Base-by-base conservation (phyloP, 2,329 filamentous ascomycete genomes). In the Sporothrix dimorphospora region DNA sequence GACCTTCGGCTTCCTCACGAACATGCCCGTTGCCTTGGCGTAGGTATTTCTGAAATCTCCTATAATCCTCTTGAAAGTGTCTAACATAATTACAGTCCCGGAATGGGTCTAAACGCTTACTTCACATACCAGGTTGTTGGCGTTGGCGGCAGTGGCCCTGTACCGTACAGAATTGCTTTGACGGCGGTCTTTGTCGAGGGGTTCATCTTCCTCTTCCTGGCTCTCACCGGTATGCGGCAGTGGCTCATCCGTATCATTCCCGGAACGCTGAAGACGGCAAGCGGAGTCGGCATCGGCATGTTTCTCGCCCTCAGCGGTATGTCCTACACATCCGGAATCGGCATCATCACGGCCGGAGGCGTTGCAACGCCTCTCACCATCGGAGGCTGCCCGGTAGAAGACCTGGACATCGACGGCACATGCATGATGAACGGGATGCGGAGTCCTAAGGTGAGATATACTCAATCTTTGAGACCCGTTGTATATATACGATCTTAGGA, bases 241-340 rank as follows among this genome's bases (percentile, higher is more conserved):
- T 92, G 91, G 91, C 85, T 92, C 3, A 88, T 91, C 67, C 89
- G 86, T 75, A 83, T 90, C 71, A 90, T 91, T 61, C 89, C 89
- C 0, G 84, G 85, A 2, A 90, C 88, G 2, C 86, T 91, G 77
- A 91, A 91, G 80, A 89, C 87, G 1, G 89, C 89, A 12, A 90
- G 87, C 27, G 89, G 89, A 24, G 89, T 90, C 4, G 89, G 89
- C 1, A 91, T 91, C 51, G 89, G 89, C 2, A 81, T 91, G 49
- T 90, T 90, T 75, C 82, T 91, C 30, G 90, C 89, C 0, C 85
- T 89, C 74, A 89, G 89, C 73, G 89, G 89, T 1, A 84, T 91
- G 75, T 93, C 92, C 0, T 96, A 96, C 79, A 90, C 89, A 27
- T 90, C 92, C 61, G 94, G 94, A 71, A 94, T 97, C 77, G 94